A percentile compares a stretch with the other conserved stretches of the same genome.
Conservation (phyloP, 306 rosid genomes). For the Acacia acuminata region DNA sequence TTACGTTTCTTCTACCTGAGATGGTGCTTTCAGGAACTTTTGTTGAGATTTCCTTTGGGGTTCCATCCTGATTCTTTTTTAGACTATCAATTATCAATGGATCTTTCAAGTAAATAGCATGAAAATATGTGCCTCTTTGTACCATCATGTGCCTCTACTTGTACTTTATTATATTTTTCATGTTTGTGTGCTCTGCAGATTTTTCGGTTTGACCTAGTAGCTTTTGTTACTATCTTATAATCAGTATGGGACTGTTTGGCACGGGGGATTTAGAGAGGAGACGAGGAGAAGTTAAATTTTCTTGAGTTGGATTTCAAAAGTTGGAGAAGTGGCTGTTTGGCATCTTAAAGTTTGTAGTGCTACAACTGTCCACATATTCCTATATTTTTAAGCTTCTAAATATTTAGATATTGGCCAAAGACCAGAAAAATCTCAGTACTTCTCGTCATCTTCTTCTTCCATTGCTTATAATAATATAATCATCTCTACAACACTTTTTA, state of each 20-base stretch:
- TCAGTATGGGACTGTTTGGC: too few relatives aligned
- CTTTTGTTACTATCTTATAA: neutral
- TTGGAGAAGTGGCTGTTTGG: too few relatives aligned
- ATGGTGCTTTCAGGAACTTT: conserved; percentile 79
- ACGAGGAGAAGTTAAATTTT: too few relatives aligned
- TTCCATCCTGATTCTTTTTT: conserved; percentile 47
- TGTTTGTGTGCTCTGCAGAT: neutral
- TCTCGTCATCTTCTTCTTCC: neutral
- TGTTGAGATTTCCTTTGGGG: conserved; percentile 65
- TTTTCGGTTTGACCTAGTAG: neutral
- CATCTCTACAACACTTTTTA: too few relatives aligned
- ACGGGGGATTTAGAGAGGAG: too few relatives aligned
- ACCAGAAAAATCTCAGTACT: neutral
- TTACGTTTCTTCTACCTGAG: conserved; percentile 42
- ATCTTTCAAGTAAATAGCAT: conserved; percentile 31
- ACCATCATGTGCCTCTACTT: neutral
- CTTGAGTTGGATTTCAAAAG: too few relatives aligned
- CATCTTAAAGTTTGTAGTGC: too few relatives aligned
- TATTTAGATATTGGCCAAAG: neutral
- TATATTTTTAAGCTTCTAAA: neutral
- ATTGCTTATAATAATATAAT: neutral
- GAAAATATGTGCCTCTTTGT: conserved; percentile 27
- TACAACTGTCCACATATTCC: neutral
- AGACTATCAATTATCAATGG: conserved; percentile 1
- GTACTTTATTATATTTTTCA: neutral